Evolutionary conservation across 164 flowering plant species (phyloP).

Genomic region (Aristolochia contorta): DNA sequence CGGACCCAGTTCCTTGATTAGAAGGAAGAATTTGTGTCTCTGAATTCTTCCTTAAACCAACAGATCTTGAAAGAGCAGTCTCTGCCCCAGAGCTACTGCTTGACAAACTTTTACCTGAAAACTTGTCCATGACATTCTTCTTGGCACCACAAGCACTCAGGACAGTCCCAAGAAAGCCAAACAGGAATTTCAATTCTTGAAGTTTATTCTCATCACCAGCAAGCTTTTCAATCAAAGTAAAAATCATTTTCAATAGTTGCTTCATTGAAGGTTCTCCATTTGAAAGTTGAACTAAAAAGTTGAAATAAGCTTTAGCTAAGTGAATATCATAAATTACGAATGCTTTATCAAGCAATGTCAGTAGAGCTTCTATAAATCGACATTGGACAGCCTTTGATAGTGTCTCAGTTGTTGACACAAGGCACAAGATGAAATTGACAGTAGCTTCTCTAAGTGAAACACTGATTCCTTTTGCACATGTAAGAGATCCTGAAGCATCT

Average conservation of each 20-base stretch:
- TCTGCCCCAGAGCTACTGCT: conserved; percentile 36
- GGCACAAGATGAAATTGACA: conserved; percentile 53
- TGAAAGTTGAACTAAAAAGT: conserved; percentile 66
- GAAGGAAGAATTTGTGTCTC: conserved; percentile 54
- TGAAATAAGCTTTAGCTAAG: conserved; percentile 62
- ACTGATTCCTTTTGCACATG: conserved; percentile 46
- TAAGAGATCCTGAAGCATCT: conserved; percentile 32
- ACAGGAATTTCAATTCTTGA: conserved; percentile 74
- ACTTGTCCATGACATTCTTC: conserved; percentile 32
- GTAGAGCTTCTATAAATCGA: conserved; percentile 62
- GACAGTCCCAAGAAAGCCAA: conserved; percentile 54
- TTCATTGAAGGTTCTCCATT: conserved; percentile 48
- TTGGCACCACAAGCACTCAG: conserved; percentile 57
- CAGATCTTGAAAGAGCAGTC: conserved; percentile 32
- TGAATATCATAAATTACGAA: conserved; percentile 61
- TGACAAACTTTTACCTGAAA: conserved; percentile 37
- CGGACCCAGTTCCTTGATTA: conserved; percentile 53
- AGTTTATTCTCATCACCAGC: conserved; percentile 50
- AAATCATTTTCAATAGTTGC: conserved; percentile 47
- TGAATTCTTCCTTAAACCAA: conserved; percentile 49
- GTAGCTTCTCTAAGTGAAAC: conserved; percentile 66
- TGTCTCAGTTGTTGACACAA: conserved; percentile 40
- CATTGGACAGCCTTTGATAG: conserved; percentile 34
- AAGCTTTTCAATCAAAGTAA: conserved; percentile 61
- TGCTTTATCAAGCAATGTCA: conserved; percentile 62